Base-by-base conservation (phyloP, 2,329 filamentous ascomycete species). In the Pyrenochaeta sp. region DNA sequence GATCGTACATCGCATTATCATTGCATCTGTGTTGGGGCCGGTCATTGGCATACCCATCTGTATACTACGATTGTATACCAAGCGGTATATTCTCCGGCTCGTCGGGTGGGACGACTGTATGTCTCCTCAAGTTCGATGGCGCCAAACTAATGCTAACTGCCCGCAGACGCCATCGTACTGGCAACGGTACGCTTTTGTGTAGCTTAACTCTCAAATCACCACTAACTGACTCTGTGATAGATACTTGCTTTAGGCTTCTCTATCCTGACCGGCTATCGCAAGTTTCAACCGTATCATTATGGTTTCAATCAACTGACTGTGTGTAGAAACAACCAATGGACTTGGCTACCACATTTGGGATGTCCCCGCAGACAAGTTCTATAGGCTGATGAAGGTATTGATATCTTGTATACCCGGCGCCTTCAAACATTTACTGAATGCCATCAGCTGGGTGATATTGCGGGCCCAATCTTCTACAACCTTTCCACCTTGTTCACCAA, bases 281-380 rank as follows among this genome's bases (percentile, higher is more conserved):
- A 56, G 56, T 15, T 20, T n/a, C 2, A 23, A 7, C 7, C 1
- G 1, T n/a, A 15, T 11, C 15, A 10, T 17, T n/a, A 3, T 33
- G 10, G 10, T 7, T 10, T 32, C 17, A 12, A 11, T 4, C 17
- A 9, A 37, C 40, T 56, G 27, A 56, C 30, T n/a, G 3, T 14
- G n/a, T 6, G 1, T 6, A 62, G 60, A 63, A 45, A 58, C 60
- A 17, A 60, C 47, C 2, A 60, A 63, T n/a, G 58, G 60, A 18
- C 30, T 63, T 7, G 60, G 57, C 17, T 45, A 56, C 11, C 54
- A 63, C 17, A 60, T 56, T 18, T 56, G 50, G 49, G 57, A 63
- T 30, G 56, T 57, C 27, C 29, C 57, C 5, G 37, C 57, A 11
- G 20, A 45, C 10, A 43, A 52, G 17, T 63, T 60, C 31, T 43